Evolutionary conservation across 2,329 filamentous ascomycete species (phyloP).

Genomic region (Eutypa lata): DNA sequence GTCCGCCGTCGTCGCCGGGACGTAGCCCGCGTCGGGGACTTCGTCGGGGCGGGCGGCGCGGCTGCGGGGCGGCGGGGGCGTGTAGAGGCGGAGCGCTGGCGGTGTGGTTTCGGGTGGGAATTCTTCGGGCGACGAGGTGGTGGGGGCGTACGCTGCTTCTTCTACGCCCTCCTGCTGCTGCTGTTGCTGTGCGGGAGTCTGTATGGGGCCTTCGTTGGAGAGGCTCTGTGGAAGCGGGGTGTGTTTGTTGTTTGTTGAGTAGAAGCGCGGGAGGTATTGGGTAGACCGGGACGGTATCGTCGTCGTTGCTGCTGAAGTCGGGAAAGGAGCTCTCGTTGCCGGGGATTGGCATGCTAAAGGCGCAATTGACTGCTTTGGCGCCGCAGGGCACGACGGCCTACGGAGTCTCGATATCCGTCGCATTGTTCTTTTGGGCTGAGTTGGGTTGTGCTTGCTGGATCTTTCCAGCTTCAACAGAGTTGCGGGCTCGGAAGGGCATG

Average conservation of each 20-base stretch:
- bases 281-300: constrained; percentile 1
- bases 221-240: neutral
- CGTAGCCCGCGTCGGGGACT: constrained; percentile 38
- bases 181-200: too few species aligned
- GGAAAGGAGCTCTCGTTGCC: constrained; percentile 11
- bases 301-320: constrained; percentile 7
- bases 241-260: constrained; percentile 16
- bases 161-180: too few species aligned
- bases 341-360: constrained; percentile 18
- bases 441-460: neutral
- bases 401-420: constrained; percentile 27
- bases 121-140: too few species aligned
- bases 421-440: constrained; percentile 17
- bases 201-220: neutral
- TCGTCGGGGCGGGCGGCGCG: constrained; percentile 25
- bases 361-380: constrained; percentile 5
- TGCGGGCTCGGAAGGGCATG: too few species aligned
- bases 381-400: constrained; percentile 18
- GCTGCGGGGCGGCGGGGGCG: constrained; percentile 17
- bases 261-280: constrained; percentile 15
- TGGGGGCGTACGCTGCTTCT: too few species aligned
- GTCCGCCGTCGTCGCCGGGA: constrained; percentile 42
- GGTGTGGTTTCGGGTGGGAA: too few species aligned
- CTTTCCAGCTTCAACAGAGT: neutral
- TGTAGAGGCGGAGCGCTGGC: constrained; percentile 4